These are phyloP conservation scores for Saccharomycopsis schoenii DNA, from an alignment of 805 yeast species.

Conservation along the genomic window DNA sequence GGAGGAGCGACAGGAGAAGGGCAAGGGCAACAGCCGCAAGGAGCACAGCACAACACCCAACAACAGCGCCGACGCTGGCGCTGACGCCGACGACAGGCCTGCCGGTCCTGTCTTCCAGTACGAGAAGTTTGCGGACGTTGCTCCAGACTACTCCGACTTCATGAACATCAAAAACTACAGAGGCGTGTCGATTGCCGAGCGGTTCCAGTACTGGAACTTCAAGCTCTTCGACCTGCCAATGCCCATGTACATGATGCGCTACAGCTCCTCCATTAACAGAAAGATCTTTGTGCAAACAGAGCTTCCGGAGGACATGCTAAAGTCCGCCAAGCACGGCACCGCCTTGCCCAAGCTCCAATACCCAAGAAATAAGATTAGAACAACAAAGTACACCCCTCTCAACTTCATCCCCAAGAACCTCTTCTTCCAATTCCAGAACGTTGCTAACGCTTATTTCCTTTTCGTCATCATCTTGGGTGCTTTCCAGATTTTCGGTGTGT, in stretches of 20 bases:
- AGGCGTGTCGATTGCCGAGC: conserved; percentile 6
- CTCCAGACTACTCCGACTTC: conserved; percentile 13
- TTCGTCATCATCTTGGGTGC: conserved; percentile 46
- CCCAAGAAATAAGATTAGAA: conserved; percentile 49
- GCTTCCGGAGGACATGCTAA: conserved; percentile 36
- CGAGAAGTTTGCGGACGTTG: background rate
- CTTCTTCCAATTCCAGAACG: conserved; percentile 43
- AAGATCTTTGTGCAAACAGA: conserved; percentile 39
- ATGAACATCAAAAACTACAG: conserved; percentile 8
- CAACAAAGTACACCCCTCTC: conserved; percentile 50
- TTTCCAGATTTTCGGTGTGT: conserved; percentile 65
- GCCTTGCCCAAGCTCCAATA: conserved; percentile 28
- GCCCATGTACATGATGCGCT: conserved; percentile 11
- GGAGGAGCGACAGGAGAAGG: background rate
- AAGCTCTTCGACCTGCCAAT: conserved; percentile 1
- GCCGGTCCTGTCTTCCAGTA: background rate
- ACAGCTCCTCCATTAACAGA: conserved; percentile 21
- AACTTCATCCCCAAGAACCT: conserved; percentile 46
- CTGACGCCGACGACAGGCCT: too few relatives aligned
- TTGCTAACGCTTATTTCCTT: conserved; percentile 52
- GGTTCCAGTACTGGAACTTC: conserved; percentile 2
- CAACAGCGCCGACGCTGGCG: background rate
- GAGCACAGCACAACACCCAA: background rate
- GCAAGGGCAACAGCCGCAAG: background rate
- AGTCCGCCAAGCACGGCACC: background rate